Conservation (phyloP, 352 stramenopile species). For the Pythium brassicae region DNA sequence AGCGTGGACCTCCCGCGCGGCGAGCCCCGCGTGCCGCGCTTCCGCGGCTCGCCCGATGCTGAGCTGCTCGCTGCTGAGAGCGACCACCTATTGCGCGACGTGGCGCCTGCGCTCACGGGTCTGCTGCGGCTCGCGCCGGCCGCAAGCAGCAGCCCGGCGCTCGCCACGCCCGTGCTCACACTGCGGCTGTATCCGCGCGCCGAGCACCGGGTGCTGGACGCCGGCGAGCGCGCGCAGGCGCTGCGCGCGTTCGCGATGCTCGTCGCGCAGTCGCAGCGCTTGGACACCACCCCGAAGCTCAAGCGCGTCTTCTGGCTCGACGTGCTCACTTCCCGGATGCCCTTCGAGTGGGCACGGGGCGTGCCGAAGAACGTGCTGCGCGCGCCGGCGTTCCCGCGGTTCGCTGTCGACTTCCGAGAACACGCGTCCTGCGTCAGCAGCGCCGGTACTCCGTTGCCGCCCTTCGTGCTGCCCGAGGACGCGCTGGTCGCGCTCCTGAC, state of each 20-base stretch:
- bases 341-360: background rate
- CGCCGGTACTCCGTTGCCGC: background rate
- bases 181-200: background rate
- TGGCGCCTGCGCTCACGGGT: background rate
- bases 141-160: background rate
- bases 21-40: background rate
- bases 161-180: background rate
- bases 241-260: slow-evolving; percentile 3
- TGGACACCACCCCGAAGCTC: slow-evolving; percentile 1
- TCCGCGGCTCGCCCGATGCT: background rate
- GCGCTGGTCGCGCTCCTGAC: background rate
- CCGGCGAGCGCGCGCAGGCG: background rate
- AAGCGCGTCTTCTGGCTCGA: slow-evolving; percentile 10
- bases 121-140: slow-evolving; percentile 2
- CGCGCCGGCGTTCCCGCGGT: background rate
- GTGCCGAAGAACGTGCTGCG: background rate
- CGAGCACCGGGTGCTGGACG: background rate
- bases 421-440: background rate
- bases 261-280: background rate
- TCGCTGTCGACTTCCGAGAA: slow-evolving; percentile 2
- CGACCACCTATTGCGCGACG: background rate
- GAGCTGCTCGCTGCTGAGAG: slow-evolving; percentile 6
- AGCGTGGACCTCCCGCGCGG: background rate
- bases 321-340: slow-evolving; percentile 3
- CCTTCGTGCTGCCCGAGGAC: background rate